Percentiles rank a stretch among this genome's conserved stretches.
Conservation (phyloP, 176 grass and related monocot species). For the Zizania latifolia region DNA sequence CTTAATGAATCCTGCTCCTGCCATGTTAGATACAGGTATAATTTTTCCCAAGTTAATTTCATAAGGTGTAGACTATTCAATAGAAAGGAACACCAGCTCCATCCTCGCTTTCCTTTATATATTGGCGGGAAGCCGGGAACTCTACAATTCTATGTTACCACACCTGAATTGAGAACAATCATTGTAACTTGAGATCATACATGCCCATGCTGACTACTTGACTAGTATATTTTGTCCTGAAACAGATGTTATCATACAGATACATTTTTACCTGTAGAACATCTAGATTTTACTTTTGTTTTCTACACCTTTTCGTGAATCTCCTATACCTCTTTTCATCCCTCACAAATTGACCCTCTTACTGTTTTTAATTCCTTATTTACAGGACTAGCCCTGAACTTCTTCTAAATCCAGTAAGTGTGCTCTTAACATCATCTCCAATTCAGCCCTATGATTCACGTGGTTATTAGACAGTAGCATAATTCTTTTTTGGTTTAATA, state of each 20-base stretch:
- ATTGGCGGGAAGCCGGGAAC: neutral
- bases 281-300: neutral
- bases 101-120: neutral
- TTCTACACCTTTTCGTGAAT: neutral
- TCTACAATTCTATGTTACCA: neutral
- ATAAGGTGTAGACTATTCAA: neutral
- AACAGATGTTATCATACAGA: neutral
- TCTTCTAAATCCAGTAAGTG: conserved; percentile 68
- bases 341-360: neutral
- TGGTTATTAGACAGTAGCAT: neutral
- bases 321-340: neutral
- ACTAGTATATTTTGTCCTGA: neutral
- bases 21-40: neutral
- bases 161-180: neutral
- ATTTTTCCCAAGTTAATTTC: neutral
- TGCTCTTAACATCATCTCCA: conserved; percentile 12
- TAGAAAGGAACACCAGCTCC: neutral
- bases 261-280: neutral
- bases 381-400: conserved; percentile 78
- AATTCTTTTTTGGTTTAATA: neutral
- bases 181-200: neutral
- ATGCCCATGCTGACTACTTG: no score
- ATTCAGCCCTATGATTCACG: neutral
- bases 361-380: conserved; percentile 35
- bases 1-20: neutral